Percentiles rank a stretch among this genome's conserved stretches.
These are phyloP conservation scores for Kluyveromyces sp. DNA, from an alignment of 1,139 yeast genomes.

Conservation along the genomic window DNA sequence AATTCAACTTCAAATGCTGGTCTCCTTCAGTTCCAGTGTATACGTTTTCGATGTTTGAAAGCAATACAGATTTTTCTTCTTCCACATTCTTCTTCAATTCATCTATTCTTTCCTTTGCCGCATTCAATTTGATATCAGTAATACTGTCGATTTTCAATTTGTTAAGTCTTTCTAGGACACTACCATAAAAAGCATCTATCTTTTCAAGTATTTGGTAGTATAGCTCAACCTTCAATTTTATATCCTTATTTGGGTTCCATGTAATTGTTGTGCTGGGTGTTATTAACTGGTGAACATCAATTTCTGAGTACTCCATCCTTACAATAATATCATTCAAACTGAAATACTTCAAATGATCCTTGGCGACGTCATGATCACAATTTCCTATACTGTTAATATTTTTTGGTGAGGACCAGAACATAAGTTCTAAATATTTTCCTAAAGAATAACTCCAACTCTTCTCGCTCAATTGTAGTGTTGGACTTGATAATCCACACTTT, in stretches of 20 bases:
- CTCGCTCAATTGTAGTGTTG: constrained; percentile 79
- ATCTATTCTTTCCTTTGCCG: constrained; percentile 53
- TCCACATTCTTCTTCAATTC: constrained; percentile 49
- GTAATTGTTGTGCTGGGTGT: constrained; percentile 67
- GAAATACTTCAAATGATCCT: constrained; percentile 76
- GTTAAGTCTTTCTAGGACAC: constrained; percentile 62
- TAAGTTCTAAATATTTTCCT: constrained; percentile 83
- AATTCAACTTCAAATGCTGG: constrained; percentile 63
- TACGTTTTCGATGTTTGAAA: constrained; percentile 41
- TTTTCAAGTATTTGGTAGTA: constrained; percentile 48
- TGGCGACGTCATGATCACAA: constrained; percentile 74
- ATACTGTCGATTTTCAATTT: constrained; percentile 76
- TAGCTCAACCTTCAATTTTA: constrained; percentile 59
- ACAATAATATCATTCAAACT: constrained; percentile 76
- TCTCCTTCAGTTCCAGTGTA: constrained; percentile 54
- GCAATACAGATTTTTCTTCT: constrained; percentile 43
- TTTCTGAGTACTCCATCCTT: constrained; percentile 64
- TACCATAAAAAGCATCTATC: constrained; percentile 56
- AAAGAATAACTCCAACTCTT: constrained; percentile 85
- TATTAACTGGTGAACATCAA: constrained; percentile 69
- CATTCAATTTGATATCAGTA: constrained; percentile 61
- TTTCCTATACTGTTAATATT: constrained; percentile 41
- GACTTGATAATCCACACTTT: constrained; percentile 65
- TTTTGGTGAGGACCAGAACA: constrained; percentile 62
- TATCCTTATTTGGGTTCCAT: constrained; percentile 69